phyloP scores from a whole-genome alignment of 345 rosid species.

The Salix caprea region DNA sequence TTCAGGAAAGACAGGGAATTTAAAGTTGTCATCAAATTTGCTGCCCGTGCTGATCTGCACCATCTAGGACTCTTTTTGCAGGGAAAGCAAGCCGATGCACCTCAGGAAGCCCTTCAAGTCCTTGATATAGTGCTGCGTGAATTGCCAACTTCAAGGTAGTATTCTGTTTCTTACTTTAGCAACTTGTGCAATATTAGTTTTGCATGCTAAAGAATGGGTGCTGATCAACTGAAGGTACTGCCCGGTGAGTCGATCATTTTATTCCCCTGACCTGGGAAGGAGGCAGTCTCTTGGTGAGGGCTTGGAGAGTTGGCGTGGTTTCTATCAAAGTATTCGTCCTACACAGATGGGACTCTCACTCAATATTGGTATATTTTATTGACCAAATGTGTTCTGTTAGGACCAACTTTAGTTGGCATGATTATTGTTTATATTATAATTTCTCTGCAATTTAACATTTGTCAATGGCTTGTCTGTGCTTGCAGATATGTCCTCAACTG shows the following conservation, averaged over 20 bases:
- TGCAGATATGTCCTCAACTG: constrained; percentile 95
- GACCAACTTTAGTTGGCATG: neutral
- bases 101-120: constrained; percentile 97
- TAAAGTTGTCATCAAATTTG: constrained; percentile 68
- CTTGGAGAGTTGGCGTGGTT: constrained; percentile 96
- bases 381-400: neutral
- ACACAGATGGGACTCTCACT: constrained; percentile 92
- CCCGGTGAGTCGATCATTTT: constrained; percentile 92
- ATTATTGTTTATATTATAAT: neutral
- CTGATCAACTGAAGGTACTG: constrained; percentile 43
- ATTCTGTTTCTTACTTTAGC: neutral
- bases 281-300: constrained; percentile 86
- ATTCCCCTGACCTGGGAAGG: constrained; percentile 76
- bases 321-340: constrained; percentile 94
- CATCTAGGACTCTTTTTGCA: constrained; percentile 77
- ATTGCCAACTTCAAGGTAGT: constrained; percentile 54
- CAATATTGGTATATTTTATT: constrained; percentile 53
- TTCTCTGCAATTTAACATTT: neutral
- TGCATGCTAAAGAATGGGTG: neutral
- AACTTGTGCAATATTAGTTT: too few relatives aligned
- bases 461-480: neutral
- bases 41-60: constrained; percentile 88
- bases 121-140: constrained; percentile 97
- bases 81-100: constrained; percentile 90
- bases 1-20: constrained; percentile 75